A percentile compares a stretch with the other conserved stretches of the same genome.
These are phyloP conservation scores for Neoarthrinium moseri DNA, from an alignment of 2,329 filamentous ascomycete genomes.

Conservation along the genomic window DNA sequence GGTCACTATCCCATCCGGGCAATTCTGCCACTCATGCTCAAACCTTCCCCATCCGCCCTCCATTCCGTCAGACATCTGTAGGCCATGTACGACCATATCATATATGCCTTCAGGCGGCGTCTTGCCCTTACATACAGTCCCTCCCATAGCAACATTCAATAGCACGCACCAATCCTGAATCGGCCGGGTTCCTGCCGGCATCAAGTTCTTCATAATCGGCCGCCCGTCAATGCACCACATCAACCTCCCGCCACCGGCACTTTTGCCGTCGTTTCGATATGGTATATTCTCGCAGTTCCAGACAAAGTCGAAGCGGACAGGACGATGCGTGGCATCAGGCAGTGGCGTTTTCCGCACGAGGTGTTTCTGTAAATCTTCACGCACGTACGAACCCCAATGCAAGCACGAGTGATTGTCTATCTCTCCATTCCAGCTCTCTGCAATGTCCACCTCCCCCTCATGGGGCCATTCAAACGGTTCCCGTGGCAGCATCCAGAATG, in stretches of 20 bases:
- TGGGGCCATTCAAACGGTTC: slow-evolving; percentile 59
- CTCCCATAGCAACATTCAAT: slow-evolving; percentile 62
- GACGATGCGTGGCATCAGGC: slow-evolving; percentile 42
- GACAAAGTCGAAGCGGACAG: slow-evolving; percentile 53
- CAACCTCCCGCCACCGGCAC: slow-evolving; percentile 42
- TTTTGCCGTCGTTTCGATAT: slow-evolving; percentile 40
- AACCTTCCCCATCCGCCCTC: slow-evolving; percentile 55
- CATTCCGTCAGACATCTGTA: slow-evolving; percentile 52
- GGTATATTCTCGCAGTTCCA: slow-evolving; percentile 49
- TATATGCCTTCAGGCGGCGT: slow-evolving; percentile 52
- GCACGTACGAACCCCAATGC: slow-evolving; percentile 57
- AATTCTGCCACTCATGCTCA: slow-evolving; percentile 46
- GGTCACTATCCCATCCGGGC: slow-evolving; percentile 21
- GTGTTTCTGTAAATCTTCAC: slow-evolving; percentile 55
- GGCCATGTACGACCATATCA: slow-evolving; percentile 52
- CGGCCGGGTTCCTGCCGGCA: slow-evolving; percentile 50
- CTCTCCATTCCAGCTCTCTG: slow-evolving; percentile 61
- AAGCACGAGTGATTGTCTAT: slow-evolving; percentile 54
- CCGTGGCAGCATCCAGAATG: slow-evolving; percentile 58
- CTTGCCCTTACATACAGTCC: slow-evolving; percentile 54
- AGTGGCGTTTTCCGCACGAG: slow-evolving; percentile 51
- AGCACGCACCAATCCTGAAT: slow-evolving; percentile 56
- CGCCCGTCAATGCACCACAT: slow-evolving; percentile 60
- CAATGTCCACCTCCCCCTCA: slow-evolving; percentile 60
- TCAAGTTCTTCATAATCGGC: slow-evolving; percentile 54